phyloP scores from a whole-genome alignment of 2,329 filamentous ascomycete species.

The Geosmithia putterillii region DNA sequence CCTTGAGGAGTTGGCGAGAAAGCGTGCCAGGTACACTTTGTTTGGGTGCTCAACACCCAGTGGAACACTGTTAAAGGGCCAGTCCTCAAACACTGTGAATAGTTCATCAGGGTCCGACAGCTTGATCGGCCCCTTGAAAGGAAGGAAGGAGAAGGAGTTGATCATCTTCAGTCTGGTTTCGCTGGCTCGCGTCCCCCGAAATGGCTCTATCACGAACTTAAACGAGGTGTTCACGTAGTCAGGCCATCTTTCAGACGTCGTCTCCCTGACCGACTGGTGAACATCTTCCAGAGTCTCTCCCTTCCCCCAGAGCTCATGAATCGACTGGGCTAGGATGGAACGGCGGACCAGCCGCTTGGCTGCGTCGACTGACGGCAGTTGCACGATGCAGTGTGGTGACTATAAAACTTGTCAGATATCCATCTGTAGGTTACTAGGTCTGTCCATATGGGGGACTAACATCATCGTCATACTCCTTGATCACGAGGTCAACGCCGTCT shows the following conservation, averaged over 20 bases:
- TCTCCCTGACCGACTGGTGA: slow-evolving; percentile 48
- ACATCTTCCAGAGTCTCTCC: slow-evolving; percentile 56
- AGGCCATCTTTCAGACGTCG: slow-evolving; percentile 53
- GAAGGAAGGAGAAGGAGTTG: slow-evolving; percentile 68
- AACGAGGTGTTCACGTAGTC: slow-evolving; percentile 57
- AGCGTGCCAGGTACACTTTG: slow-evolving; percentile 57
- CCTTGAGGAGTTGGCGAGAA: slow-evolving; percentile 53
- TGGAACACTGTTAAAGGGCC: slow-evolving; percentile 41
- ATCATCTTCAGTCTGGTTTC: slow-evolving; percentile 62
- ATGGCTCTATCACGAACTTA: slow-evolving; percentile 77
- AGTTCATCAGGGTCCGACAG: slow-evolving; percentile 63
- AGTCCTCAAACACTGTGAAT: slow-evolving; percentile 78
- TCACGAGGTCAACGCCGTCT: slow-evolving; percentile 52
- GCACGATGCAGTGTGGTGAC: slow-evolving; percentile 79
- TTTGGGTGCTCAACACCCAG: slow-evolving; percentile 40
- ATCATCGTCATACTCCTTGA: slow-evolving; percentile 62
- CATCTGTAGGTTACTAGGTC: neutral
- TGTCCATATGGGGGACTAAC: slow-evolving; percentile 35
- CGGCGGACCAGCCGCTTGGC: slow-evolving; percentile 59
- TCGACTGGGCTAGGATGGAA: slow-evolving; percentile 68
- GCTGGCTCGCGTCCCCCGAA: slow-evolving; percentile 56
- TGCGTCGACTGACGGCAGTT: slow-evolving; percentile 49
- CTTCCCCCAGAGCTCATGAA: slow-evolving; percentile 82
- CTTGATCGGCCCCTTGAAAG: slow-evolving; percentile 63
- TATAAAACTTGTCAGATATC: slow-evolving; percentile 19